A percentile compares a stretch with the other conserved stretches of the same genome.
Conservation (phyloP, 352 stramenopile species). For the Phytophthora brassicae region DNA sequence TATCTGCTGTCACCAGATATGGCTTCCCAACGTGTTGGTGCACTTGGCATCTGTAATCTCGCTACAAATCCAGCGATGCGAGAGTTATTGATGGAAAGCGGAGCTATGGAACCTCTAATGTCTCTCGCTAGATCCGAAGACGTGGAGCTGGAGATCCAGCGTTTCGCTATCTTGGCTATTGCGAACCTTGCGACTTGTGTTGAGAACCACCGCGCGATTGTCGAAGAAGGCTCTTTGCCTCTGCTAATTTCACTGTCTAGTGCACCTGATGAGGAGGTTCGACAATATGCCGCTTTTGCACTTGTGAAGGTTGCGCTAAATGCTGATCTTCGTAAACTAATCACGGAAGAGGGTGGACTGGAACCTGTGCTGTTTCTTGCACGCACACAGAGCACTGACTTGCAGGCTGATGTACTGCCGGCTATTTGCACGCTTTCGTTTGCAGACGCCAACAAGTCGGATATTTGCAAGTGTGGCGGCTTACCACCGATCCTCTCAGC, state of each 20-base stretch:
- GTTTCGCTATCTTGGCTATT: slow-evolving; percentile 92
- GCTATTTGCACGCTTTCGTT: slow-evolving; percentile 93
- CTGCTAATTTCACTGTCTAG: slow-evolving; percentile 95
- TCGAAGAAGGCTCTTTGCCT: slow-evolving; percentile 93
- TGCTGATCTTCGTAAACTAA: slow-evolving; percentile 91
- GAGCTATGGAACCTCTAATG: slow-evolving; percentile 94
- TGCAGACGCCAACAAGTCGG: slow-evolving; percentile 92
- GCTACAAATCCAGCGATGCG: slow-evolving; percentile 91
- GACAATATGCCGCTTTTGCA: slow-evolving; percentile 95
- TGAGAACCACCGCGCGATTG: slow-evolving; percentile 93
- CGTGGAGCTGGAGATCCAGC: slow-evolving; percentile 95
- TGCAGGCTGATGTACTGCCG: slow-evolving; percentile 91
- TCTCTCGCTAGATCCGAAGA: slow-evolving; percentile 93
- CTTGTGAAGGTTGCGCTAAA: slow-evolving; percentile 96
- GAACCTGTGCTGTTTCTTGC: slow-evolving; percentile 96
- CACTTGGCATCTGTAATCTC: slow-evolving; percentile 95
- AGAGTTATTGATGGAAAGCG: slow-evolving; percentile 91
- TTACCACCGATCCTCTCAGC: slow-evolving; percentile 87
- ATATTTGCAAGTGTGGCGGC: slow-evolving; percentile 94
- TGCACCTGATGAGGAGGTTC: slow-evolving; percentile 92
- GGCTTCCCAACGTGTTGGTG: slow-evolving; percentile 91
- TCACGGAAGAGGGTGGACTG: slow-evolving; percentile 95
- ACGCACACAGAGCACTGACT: slow-evolving; percentile 89
- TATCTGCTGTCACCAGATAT: slow-evolving; percentile 95
- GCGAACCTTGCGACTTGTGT: slow-evolving; percentile 94